phyloP scores from a whole-genome alignment of 116 monocot species.

The Cymodocea nodosa region DNA sequence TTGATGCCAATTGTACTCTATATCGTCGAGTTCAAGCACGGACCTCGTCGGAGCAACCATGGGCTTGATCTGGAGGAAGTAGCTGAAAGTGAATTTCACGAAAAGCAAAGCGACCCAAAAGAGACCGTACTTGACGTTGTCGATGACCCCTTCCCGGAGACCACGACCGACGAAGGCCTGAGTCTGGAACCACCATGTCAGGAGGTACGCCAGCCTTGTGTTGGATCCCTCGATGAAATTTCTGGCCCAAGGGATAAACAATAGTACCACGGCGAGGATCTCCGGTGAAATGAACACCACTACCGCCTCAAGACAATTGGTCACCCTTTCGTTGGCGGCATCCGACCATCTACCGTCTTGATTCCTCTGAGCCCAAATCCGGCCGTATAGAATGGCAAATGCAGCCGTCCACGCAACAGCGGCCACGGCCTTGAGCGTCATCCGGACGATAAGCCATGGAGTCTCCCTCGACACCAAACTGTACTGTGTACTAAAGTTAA shows the following conservation, averaged over 20 bases:
- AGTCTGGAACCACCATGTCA: conserved; percentile 98
- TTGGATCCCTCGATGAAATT: conserved; percentile 86
- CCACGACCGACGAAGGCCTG: conserved; percentile 83
- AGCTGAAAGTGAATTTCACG: conserved; percentile 77
- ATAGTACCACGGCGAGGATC: conserved; percentile 45
- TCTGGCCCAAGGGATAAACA: conserved; percentile 70
- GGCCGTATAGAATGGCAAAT: conserved; percentile 48
- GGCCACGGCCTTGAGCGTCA: conserved; percentile 58
- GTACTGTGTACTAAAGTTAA: conserved; percentile 80
- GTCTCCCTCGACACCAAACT: conserved; percentile 58
- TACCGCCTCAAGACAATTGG: conserved; percentile 51
- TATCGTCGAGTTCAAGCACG: conserved; percentile 25
- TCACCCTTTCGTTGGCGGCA: conserved; percentile 36
- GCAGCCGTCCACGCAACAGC: conserved; percentile 46
- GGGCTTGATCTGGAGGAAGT: conserved; percentile 94
- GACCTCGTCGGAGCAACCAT: conserved; percentile 72
- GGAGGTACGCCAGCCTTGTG: conserved; percentile 57
- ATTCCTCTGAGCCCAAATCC: conserved; percentile 60
- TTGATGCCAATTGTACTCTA: conserved; percentile 51
- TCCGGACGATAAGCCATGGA: conserved; percentile 38
- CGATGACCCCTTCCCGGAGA: conserved; percentile 62
- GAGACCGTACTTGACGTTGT: conserved; percentile 65
- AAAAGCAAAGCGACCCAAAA: conserved; percentile 79
- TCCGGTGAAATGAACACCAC: conserved; percentile 69
- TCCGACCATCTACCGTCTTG: conserved; percentile 55